Evolutionary conservation across 306 rosid genomes (phyloP).

Genomic region (Rubus idaeus): DNA sequence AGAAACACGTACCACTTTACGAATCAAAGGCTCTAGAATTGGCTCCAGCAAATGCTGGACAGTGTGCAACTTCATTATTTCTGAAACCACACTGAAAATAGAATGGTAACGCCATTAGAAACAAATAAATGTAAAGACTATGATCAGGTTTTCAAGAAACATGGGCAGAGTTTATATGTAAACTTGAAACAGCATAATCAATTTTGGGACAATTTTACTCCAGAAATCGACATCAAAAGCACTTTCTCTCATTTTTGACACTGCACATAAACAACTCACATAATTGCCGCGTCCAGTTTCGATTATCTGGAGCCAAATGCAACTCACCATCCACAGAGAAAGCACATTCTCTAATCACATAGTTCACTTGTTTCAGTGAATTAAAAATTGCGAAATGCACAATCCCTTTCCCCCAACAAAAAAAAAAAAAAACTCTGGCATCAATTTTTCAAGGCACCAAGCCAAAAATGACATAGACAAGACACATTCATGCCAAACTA

Average conservation of each 20-base stretch:
- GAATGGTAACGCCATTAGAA: conserved; percentile 17
- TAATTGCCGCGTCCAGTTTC: background rate
- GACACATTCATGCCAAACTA: background rate
- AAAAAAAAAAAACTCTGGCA: background rate
- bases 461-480: background rate
- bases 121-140: conserved; percentile 15
- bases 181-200: conserved; percentile 1
- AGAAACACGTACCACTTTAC: conserved; percentile 68
- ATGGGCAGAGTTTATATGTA: background rate
- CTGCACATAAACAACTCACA: background rate
- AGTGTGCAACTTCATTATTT: conserved; percentile 58
- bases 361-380: too few relatives aligned
- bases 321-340: conserved; percentile 8
- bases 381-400: too few relatives aligned
- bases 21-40: conserved; percentile 74
- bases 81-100: conserved; percentile 69
- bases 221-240: background rate
- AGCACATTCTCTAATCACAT: too few relatives aligned
- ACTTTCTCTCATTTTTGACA: background rate
- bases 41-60: conserved; percentile 71
- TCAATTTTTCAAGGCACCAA: background rate
- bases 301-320: conserved; percentile 7
- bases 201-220: background rate
- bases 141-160: background rate
- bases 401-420: background rate